These are phyloP conservation scores for Pulicaria dysenterica DNA, from an alignment of 129 eudicot genomes.

Conservation along the genomic window DNA sequence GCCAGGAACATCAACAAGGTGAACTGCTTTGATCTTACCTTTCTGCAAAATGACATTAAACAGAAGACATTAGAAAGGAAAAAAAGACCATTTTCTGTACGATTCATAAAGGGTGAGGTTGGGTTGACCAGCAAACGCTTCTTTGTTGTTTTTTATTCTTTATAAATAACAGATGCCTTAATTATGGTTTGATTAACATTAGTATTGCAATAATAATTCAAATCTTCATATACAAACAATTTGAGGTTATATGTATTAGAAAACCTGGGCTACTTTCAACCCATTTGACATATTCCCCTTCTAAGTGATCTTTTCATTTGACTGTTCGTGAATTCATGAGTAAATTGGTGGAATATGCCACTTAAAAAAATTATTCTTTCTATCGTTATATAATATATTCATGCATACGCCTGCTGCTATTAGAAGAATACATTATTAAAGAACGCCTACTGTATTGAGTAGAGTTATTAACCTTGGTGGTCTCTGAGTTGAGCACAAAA, in stretches of 20 bases:
- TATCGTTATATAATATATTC: neutral
- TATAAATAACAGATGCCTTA: neutral
- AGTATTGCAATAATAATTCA: neutral
- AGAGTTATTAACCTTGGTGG: constrained; percentile 55
- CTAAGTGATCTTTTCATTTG: neutral
- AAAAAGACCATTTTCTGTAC: neutral
- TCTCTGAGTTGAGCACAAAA: constrained; percentile 81
- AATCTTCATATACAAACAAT: neutral
- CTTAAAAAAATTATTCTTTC: neutral
- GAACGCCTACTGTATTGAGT: neutral
- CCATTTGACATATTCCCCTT: neutral
- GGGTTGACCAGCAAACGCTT: neutral
- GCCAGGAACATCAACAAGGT: constrained; percentile 90
- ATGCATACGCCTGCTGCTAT: neutral
- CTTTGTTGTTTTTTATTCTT: neutral
- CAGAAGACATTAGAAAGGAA: neutral
- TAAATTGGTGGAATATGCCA: neutral
- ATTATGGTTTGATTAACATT: neutral
- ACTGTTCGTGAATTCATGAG: neutral
- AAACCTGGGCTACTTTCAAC: neutral
- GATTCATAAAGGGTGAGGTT: neutral
- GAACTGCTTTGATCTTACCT: constrained; percentile 79
- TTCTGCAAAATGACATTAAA: constrained; percentile 39
- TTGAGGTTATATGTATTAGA: neutral
- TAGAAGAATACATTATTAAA: neutral